Evolutionary conservation across 257 asterid species (phyloP), one percentile per base, ranked within the genome.

Genomic region (Ophiorrhiza pumila): DNA sequence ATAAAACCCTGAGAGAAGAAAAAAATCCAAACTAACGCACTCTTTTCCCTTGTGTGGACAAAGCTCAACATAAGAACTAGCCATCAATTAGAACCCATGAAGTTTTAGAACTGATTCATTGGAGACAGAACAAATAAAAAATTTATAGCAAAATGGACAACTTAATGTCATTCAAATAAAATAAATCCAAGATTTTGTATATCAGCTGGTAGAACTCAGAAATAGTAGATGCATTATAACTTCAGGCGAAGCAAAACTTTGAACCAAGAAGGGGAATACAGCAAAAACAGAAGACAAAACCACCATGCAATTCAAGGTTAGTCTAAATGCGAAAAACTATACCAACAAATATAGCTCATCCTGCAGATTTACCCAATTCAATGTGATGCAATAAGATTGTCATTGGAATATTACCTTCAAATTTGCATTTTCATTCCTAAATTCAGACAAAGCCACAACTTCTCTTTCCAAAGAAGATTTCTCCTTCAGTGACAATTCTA

Each of bases 381-480:
- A 22, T 50, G 45, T 23, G 43, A 76, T 37, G 69, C 65, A 61
- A 50, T 68, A 55, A 73, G 79, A 73, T 43, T 27, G 49, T 31
- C 27, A 52, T 23, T 42, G 43, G 59, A 41, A 57, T 35, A 62
- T 52, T 81, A 89, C 99, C 99, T 95, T 95, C 77, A 95, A 79
- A 71, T 77, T 45, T 57, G 88, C 74, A 87, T 90, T 92, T 89
- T 92, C 98, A 76, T 84, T 89, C 82, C 87, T 86, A 68, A 89
- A 71, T 84, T 90, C 95, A 65, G 82, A 78, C 77, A 86, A 71
- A 7, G 91, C 83, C 66, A 69, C 71, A 58, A 79, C 70, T 43
- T 92, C 99, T 84, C 85, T 89, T 81, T 89, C 96, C 77, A 85
- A 76, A 62, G 92, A 83, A 55, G 90, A 84, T 78, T 90, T 95